A percentile compares a stretch with the other conserved stretches of the same genome.
Conservation (phyloP, 2,329 filamentous ascomycete species). For the Nigrospora sphaerica region DNA sequence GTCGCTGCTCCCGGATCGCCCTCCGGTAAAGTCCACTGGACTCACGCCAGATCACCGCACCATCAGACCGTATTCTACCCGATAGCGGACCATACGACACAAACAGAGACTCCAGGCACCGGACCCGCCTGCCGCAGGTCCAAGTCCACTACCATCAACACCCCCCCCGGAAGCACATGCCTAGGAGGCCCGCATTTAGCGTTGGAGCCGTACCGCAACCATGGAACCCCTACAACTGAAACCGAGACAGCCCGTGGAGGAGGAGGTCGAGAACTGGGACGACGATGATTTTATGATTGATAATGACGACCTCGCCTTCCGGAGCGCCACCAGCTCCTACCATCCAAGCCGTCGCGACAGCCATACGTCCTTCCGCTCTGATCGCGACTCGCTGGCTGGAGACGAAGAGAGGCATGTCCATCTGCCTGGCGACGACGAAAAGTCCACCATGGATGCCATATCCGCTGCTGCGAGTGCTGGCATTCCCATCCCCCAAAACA, state of each 20-base stretch:
- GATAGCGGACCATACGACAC: too few relatives aligned
- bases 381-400: constrained; percentile 66
- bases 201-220: background rate
- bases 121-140: too few relatives aligned
- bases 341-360: constrained; percentile 60
- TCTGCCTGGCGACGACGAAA: constrained; percentile 77
- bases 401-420: constrained; percentile 88
- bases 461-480: constrained; percentile 80
- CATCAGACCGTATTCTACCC: too few relatives aligned
- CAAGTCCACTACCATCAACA: too few relatives aligned
- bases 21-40: too few relatives aligned
- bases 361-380: constrained; percentile 78
- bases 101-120: too few relatives aligned
- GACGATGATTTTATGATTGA: constrained; percentile 70
- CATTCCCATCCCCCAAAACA: constrained; percentile 81
- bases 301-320: constrained; percentile 56
- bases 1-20: too few relatives aligned
- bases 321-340: constrained; percentile 39
- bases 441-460: constrained; percentile 78
- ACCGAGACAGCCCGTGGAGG: constrained; percentile 46
- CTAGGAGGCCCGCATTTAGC: background rate
- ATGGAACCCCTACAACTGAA: constrained; percentile 53
- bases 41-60: too few relatives aligned
- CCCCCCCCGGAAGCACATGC: too few relatives aligned
- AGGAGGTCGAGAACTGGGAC: constrained; percentile 70